A percentile compares a stretch with the other conserved stretches of the same genome.
These are phyloP conservation scores for Eucalyptus erythrocorys DNA, from an alignment of 345 rosid species.

Conservation along the genomic window DNA sequence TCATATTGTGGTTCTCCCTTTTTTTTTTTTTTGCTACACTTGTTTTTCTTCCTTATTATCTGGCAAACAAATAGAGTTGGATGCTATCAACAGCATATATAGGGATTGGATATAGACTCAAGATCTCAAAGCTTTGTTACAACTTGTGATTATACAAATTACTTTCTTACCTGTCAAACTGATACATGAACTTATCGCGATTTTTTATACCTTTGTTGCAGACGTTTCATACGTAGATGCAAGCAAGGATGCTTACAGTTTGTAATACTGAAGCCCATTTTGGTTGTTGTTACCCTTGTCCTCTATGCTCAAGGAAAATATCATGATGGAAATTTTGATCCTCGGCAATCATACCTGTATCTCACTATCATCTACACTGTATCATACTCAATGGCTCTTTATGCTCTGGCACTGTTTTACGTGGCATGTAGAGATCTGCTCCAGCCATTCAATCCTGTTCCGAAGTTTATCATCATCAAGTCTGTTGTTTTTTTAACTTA, in stretches of 20 bases:
- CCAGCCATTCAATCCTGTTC: constrained; percentile 98
- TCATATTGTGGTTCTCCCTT: background rate
- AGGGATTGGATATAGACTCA: background rate
- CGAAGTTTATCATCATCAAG: constrained; percentile 87
- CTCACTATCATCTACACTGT: constrained; percentile 86
- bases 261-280: constrained; percentile 90
- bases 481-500: constrained; percentile 96
- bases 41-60: background rate
- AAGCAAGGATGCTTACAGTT: constrained; percentile 99
- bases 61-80: background rate
- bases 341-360: constrained; percentile 79
- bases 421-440: constrained; percentile 97
- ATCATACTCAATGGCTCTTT: constrained; percentile 84
- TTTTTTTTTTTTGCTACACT: background rate
- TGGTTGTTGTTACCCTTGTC: constrained; percentile 79
- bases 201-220: constrained; percentile 5
- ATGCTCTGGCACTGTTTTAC: constrained; percentile 82
- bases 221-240: constrained; percentile 95
- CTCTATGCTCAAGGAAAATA: constrained; percentile 94
- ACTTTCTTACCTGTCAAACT: background rate
- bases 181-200: background rate
- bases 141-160: background rate
- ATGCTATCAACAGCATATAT: background rate
- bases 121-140: background rate
- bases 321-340: constrained; percentile 92